These are phyloP conservation scores for Pseudopyrenochaeta lycopersici DNA, from an alignment of 2,329 filamentous ascomycete species.

Conservation along the genomic window DNA sequence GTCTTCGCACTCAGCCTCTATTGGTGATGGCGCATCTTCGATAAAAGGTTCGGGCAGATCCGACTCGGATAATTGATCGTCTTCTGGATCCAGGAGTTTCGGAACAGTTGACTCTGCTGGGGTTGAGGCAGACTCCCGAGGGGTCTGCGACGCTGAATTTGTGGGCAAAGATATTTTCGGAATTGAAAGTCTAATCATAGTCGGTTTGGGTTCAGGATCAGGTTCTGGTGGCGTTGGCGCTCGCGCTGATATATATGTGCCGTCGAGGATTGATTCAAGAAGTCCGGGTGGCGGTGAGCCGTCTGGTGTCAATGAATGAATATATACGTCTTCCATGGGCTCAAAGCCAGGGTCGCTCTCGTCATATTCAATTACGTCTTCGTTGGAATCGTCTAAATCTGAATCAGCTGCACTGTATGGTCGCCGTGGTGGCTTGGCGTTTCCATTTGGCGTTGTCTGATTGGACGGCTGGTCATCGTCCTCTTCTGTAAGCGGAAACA, in stretches of 20 bases:
- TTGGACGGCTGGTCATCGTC: slow-evolving; percentile 47
- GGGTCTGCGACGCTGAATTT: slow-evolving; percentile 37
- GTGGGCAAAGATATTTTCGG: slow-evolving; percentile 32
- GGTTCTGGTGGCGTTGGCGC: slow-evolving; percentile 3
- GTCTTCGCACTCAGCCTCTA: slow-evolving; percentile 48
- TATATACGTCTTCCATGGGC: slow-evolving; percentile 19
- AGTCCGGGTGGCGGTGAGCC: slow-evolving; percentile 31
- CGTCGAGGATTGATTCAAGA: slow-evolving; percentile 16
- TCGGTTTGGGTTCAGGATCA: slow-evolving; percentile 13
- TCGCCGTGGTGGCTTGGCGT: slow-evolving; percentile 39
- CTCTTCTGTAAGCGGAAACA: slow-evolving; percentile 45
- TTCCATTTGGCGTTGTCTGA: slow-evolving; percentile 39
- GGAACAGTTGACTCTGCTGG: slow-evolving; percentile 30
- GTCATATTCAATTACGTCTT: slow-evolving; percentile 22
- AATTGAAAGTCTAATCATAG: slow-evolving; percentile 11
- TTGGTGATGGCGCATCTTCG: slow-evolving; percentile 34
- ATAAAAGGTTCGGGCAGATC: slow-evolving; percentile 50
- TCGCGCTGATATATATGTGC: slow-evolving; percentile 10
- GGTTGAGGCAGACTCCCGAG: slow-evolving; percentile 34
- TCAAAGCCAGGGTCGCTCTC: slow-evolving; percentile 25
- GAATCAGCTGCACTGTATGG: slow-evolving; percentile 22
- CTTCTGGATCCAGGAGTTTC: slow-evolving; percentile 39
- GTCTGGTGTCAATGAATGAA: slow-evolving; percentile 17
- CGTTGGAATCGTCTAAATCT: slow-evolving; percentile 19
- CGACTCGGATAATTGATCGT: slow-evolving; percentile 45